These are phyloP conservation scores for Ustilago esculenta DNA, from an alignment of 1,284 basidiomycete species.

Conservation along the genomic window DNA sequence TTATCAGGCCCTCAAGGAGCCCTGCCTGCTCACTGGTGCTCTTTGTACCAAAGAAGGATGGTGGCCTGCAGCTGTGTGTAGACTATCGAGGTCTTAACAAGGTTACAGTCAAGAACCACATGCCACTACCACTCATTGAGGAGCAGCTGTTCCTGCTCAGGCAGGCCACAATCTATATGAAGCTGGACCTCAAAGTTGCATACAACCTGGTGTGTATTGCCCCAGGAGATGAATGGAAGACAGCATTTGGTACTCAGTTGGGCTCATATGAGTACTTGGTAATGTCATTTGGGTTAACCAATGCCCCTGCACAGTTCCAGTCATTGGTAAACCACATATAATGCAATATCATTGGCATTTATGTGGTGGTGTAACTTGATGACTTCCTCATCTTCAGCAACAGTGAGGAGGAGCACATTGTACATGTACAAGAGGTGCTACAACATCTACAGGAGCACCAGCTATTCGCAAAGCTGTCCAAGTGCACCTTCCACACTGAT, in stretches of 20 bases:
- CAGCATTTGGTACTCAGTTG: conserved; percentile 25
- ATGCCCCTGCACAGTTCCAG: conserved; percentile 56
- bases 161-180: conserved; percentile 66
- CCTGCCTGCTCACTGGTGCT: conserved; percentile 69
- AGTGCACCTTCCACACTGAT: conserved; percentile 38
- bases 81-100: conserved; percentile 70
- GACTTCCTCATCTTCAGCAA: conserved; percentile 70
- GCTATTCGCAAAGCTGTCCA: conserved; percentile 12
- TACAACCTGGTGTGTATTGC: conserved; percentile 67
- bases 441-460: conserved; percentile 57
- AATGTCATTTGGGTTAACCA: conserved; percentile 21
- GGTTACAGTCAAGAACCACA: conserved; percentile 68
- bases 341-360: conserved; percentile 64
- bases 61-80: conserved; percentile 68
- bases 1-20: conserved; percentile 8
- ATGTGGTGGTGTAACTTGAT: conserved; percentile 70
- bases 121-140: conserved; percentile 68
- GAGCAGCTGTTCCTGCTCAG: conserved; percentile 67
- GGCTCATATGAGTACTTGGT: conserved; percentile 20
- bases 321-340: conserved; percentile 66
- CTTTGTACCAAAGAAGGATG: conserved; percentile 71
- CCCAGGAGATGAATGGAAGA: conserved; percentile 68
- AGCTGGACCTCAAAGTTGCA: conserved; percentile 66
- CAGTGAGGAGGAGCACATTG: conserved; percentile 66
- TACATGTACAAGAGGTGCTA: conserved; percentile 68